phyloP scores from a whole-genome alignment of 352 stramenopile species.

The Peronospora farinosa region DNA sequence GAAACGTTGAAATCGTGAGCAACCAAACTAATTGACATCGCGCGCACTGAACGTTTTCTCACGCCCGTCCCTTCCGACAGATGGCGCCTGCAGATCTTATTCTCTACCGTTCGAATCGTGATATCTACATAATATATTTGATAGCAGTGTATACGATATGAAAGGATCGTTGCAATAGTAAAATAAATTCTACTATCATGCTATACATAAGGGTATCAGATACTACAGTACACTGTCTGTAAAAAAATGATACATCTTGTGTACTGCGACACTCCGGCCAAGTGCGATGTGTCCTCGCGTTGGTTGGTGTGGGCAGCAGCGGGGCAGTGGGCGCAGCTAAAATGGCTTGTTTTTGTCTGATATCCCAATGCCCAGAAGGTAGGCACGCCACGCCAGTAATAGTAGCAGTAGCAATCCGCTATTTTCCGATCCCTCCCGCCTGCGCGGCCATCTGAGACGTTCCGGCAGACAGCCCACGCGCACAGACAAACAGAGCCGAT shows the following conservation, averaged over 20 bases:
- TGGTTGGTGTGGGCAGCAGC: slow-evolving; percentile 23
- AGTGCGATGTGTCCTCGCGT: slow-evolving; percentile 22
- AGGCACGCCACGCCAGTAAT: slow-evolving; percentile 26
- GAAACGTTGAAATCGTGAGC: not conserved
- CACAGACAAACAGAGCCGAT: slow-evolving; percentile 28
- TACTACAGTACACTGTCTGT: not conserved
- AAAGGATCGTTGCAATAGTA: no score
- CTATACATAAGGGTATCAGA: not conserved
- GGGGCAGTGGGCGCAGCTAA: slow-evolving; percentile 21
- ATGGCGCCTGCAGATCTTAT: slow-evolving; percentile 33
- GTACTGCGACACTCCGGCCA: slow-evolving; percentile 11
- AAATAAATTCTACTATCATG: not conserved
- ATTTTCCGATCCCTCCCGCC: slow-evolving; percentile 27
- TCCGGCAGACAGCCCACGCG: slow-evolving; percentile 28
- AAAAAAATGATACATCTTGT: slow-evolving; percentile 1
- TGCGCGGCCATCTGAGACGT: slow-evolving; percentile 17
- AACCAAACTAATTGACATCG: not conserved
- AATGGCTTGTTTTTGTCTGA: slow-evolving; percentile 22
- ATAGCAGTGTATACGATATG: not conserved
- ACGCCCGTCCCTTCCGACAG: slow-evolving; percentile 7
- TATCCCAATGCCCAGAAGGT: slow-evolving; percentile 38
- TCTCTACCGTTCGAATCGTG: not conserved
- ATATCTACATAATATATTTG: not conserved
- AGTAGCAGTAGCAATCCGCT: slow-evolving; percentile 7
- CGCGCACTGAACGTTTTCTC: slow-evolving; percentile 34